phyloP scores from a whole-genome alignment of 116 monocot genomes.

The Cymodocea nodosa region DNA sequence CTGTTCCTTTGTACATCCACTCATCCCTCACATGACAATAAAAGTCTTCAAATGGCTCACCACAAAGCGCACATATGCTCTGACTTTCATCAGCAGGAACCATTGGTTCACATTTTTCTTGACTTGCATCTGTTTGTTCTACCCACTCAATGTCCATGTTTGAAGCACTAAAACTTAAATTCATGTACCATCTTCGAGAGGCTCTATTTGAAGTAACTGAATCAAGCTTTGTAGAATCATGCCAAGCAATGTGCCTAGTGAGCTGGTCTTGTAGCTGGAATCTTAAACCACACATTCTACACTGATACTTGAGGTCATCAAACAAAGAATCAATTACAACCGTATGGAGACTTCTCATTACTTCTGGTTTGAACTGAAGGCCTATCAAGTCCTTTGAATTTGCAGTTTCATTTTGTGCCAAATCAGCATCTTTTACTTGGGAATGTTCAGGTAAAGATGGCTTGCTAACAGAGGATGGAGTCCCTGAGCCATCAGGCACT shows the following conservation, averaged over 20 bases:
- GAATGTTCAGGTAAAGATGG: conserved; percentile 3
- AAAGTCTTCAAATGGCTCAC: conserved; percentile 69
- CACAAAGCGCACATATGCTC: conserved; percentile 56
- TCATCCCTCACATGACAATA: conserved; percentile 42
- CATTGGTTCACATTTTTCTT: conserved; percentile 24
- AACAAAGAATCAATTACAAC: conserved; percentile 32
- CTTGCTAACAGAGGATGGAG: conserved; percentile 7
- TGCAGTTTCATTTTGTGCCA: neutral
- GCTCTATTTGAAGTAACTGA: conserved; percentile 5
- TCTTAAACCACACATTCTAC: conserved; percentile 37
- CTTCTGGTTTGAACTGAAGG: conserved; percentile 43
- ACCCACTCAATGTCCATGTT: neutral
- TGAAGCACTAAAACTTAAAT: conserved; percentile 16
- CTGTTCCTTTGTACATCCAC: conserved; percentile 72
- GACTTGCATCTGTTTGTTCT: neutral
- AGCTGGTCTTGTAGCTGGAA: conserved; percentile 30
- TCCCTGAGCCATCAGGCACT: neutral
- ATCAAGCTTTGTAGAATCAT: conserved; percentile 15
- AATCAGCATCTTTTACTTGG: neutral
- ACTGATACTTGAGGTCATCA: conserved; percentile 39
- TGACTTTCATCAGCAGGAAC: conserved; percentile 78
- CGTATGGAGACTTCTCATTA: conserved; percentile 38
- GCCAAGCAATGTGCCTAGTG: conserved; percentile 33
- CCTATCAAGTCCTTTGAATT: conserved; percentile 28
- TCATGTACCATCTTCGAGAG: conserved; percentile 42